Evolutionary conservation across 768 basidiomycete genomes (phyloP).

Genomic region (Filobasidium floriforme): DNA sequence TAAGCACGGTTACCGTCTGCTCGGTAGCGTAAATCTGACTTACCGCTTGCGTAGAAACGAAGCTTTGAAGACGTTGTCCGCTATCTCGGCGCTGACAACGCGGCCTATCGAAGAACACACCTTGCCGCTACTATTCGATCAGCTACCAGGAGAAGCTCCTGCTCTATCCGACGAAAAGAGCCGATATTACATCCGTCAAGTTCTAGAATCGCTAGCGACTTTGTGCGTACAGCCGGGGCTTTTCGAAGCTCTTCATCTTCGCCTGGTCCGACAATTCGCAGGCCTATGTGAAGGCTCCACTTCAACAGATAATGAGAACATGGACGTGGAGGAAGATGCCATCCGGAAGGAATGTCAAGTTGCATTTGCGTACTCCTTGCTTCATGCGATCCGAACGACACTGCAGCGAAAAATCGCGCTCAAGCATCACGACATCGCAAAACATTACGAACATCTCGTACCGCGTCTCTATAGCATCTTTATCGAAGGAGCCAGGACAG

Average conservation of each 20-base stretch:
- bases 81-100: constrained; percentile 52
- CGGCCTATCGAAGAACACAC: constrained; percentile 63
- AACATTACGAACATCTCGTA: constrained; percentile 70
- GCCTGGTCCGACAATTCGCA: constrained; percentile 69
- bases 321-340: constrained; percentile 26
- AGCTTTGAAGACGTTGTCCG: constrained; percentile 38
- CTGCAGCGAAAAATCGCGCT: constrained; percentile 52
- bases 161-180: constrained; percentile 52
- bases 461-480: constrained; percentile 43
- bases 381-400: constrained; percentile 61
- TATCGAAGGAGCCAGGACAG: neutral
- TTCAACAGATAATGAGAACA: constrained; percentile 26
- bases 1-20: neutral
- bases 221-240: constrained; percentile 67
- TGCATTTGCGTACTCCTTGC: constrained; percentile 76
- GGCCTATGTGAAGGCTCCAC: constrained; percentile 44
- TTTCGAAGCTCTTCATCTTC: constrained; percentile 76
- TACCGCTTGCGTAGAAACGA: constrained; percentile 26
- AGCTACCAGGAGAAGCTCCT: constrained; percentile 65
- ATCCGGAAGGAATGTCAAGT: constrained; percentile 52
- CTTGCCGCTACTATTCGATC: constrained; percentile 68
- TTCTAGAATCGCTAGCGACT: constrained; percentile 60
- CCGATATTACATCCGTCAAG: constrained; percentile 61
- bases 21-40: neutral
- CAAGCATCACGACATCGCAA: constrained; percentile 66